Percentiles rank a stretch among this genome's conserved stretches.
phyloP scores from a whole-genome alignment of 2,329 filamentous ascomycete genomes.

The Fonsecaea pugnacius region DNA sequence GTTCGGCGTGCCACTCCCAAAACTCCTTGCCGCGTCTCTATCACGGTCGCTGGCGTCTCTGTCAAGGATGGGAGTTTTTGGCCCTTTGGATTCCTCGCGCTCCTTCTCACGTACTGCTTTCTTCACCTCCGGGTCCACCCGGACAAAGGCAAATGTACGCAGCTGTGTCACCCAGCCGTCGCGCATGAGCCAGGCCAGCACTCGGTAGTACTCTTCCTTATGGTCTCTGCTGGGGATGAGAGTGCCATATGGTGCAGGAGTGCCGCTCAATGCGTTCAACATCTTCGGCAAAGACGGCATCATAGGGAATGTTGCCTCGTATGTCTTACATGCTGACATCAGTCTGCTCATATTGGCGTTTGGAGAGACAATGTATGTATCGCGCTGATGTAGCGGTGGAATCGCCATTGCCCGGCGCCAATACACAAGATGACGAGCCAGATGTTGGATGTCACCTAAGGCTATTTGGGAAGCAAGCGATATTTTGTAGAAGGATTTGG shows the following conservation, averaged over 20 bases:
- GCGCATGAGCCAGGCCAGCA: slow-evolving; percentile 90
- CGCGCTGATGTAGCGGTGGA: slow-evolving; percentile 83
- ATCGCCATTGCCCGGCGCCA: slow-evolving; percentile 93
- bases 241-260: slow-evolving; percentile 78
- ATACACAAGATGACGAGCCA: slow-evolving; percentile 91
- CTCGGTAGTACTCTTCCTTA: slow-evolving; percentile 82
- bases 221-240: slow-evolving; percentile 88
- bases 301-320: slow-evolving; percentile 78
- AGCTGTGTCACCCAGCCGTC: slow-evolving; percentile 94
- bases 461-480: slow-evolving; percentile 67
- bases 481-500: slow-evolving; percentile 73
- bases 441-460: slow-evolving; percentile 78
- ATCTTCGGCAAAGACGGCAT: slow-evolving; percentile 84
- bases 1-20: slow-evolving; percentile 27
- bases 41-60: slow-evolving; percentile 19
- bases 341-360: slow-evolving; percentile 80
- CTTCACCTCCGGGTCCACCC: slow-evolving; percentile 80
- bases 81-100: slow-evolving; percentile 35
- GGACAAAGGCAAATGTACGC: slow-evolving; percentile 86
- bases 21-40: slow-evolving; percentile 24
- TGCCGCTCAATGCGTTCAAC: slow-evolving; percentile 78
- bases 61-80: slow-evolving; percentile 19
- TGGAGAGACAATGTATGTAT: slow-evolving; percentile 89
- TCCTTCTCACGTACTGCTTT: slow-evolving; percentile 73
- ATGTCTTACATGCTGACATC: slow-evolving; percentile 69